Evolutionary conservation across 2,329 filamentous ascomycete species (phyloP).

Genomic region (Fusarium sp.): DNA sequence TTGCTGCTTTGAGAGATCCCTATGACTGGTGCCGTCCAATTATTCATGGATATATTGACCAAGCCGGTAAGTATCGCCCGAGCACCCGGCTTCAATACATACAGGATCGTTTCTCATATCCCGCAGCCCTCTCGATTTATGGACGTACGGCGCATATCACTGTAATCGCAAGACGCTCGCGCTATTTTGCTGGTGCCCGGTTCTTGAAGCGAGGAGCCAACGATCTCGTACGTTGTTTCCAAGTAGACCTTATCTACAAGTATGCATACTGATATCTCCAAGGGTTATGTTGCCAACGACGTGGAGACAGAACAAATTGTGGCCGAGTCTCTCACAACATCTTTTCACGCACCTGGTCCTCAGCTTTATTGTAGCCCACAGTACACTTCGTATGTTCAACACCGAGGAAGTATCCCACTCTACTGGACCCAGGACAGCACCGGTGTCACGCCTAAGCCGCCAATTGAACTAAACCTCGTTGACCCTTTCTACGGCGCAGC

Average conservation of each 20-base stretch:
- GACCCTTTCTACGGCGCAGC: constrained; percentile 96
- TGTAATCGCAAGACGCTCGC: constrained; percentile 89
- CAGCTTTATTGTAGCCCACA: constrained; percentile 87
- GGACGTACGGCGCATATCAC: constrained; percentile 91
- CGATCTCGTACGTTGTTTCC: constrained; percentile 66
- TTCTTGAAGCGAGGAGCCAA: constrained; percentile 96
- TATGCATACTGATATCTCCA: constrained; percentile 8
- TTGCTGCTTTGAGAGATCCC: constrained; percentile 75
- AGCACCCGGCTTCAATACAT: not conserved
- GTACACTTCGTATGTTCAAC: constrained; percentile 96
- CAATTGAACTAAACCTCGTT: constrained; percentile 93
- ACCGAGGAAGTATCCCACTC: constrained; percentile 94
- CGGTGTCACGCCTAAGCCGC: constrained; percentile 94
- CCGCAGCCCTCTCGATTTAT: constrained; percentile 78
- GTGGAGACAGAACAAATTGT: constrained; percentile 99
- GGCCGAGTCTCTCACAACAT: constrained; percentile 92
- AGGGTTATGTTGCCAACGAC: constrained; percentile 95
- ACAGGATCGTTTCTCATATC: constrained; percentile 4
- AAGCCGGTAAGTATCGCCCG: constrained; percentile 65
- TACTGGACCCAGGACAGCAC: constrained; percentile 98
- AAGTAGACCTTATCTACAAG: not conserved
- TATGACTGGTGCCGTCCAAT: constrained; percentile 97
- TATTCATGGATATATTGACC: constrained; percentile 95
- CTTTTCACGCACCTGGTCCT: constrained; percentile 91
- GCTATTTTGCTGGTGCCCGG: constrained; percentile 92